phyloP scores from a whole-genome alignment of 1,139 yeast species.

The Nakaseomyces bracarensis region DNA sequence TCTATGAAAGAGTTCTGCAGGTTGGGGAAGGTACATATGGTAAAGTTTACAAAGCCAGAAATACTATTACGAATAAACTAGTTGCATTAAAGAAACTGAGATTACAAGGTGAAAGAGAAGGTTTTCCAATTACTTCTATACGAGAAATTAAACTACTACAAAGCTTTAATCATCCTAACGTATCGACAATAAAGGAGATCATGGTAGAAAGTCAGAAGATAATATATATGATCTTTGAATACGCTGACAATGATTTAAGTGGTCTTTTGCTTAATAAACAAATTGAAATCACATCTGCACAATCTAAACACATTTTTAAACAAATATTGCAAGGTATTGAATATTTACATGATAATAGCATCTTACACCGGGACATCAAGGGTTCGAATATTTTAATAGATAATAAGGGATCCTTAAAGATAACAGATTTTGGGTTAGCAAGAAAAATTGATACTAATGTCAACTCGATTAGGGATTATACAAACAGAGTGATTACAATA shows the following conservation, averaged over 20 bases:
- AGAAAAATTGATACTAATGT: constrained; percentile 48
- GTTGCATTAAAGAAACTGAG: constrained; percentile 82
- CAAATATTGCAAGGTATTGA: constrained; percentile 76
- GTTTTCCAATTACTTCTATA: constrained; percentile 92
- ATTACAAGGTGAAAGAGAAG: constrained; percentile 82
- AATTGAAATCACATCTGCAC: constrained; percentile 51
- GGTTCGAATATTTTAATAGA: constrained; percentile 83
- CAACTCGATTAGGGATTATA: constrained; percentile 42
- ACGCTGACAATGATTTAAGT: constrained; percentile 86
- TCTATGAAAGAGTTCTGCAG: constrained; percentile 36
- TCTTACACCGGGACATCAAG: constrained; percentile 88
- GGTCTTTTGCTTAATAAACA: constrained; percentile 78
- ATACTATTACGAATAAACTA: constrained; percentile 48
- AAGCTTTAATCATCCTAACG: constrained; percentile 74
- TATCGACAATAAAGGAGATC: constrained; percentile 77
- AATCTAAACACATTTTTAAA: constrained; percentile 65
- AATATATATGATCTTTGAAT: constrained; percentile 86
- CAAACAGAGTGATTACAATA: constrained; percentile 87
- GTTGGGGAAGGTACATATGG: constrained; percentile 86
- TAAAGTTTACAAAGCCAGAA: constrained; percentile 52
- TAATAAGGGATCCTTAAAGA: constrained; percentile 62
- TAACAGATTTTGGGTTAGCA: constrained; percentile 94
- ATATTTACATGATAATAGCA: constrained; percentile 69
- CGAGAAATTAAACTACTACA: constrained; percentile 85
- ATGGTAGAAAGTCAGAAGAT: constrained; percentile 71